Conservation (phyloP, 495 filamentous ascomycete genomes). For the Cercophora scortea region DNA sequence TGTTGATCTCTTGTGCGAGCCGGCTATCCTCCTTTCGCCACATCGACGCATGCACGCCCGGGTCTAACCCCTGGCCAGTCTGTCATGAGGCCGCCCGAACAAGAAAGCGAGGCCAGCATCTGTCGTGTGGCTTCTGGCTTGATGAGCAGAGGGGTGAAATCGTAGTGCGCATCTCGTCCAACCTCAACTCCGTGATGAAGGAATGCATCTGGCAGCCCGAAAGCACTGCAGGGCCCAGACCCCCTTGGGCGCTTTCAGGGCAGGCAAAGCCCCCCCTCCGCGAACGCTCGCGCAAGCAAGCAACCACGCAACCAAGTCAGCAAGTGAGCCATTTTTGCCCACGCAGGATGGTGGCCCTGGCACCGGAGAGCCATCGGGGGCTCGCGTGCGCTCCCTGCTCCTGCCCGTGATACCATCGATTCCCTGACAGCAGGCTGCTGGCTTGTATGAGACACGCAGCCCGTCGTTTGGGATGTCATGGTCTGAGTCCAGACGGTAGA, state of each 20-base stretch:
- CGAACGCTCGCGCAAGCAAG: neutral
- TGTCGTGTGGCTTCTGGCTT: conserved; percentile 1
- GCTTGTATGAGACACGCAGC: conserved; percentile 15
- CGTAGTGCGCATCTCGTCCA: conserved; percentile 8
- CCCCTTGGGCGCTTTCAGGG: no score
- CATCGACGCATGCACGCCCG: no score
- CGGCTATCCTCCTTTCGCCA: no score
- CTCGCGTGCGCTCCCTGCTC: neutral
- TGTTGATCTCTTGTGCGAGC: no score
- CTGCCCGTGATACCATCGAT: conserved; percentile 11
- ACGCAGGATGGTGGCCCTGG: conserved; percentile 1
- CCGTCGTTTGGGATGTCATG: conserved; percentile 10
- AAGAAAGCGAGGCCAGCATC: neutral
- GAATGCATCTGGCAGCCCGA: neutral
- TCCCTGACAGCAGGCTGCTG: conserved; percentile 8
- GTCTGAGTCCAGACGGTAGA: conserved; percentile 1
- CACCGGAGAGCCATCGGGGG: no score
- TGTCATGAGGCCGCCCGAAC: neutral
- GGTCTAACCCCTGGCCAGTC: neutral
- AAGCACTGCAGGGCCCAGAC: no score
- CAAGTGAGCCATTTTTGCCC: conserved; percentile 2
- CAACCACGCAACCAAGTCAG: neutral
- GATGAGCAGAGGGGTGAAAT: conserved; percentile 2
- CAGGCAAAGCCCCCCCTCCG: no score
- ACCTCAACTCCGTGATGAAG: conserved; percentile 6